These are phyloP conservation scores for Pestalotiopsis sp. DNA, from an alignment of 2,329 filamentous ascomycete genomes.

Conservation along the genomic window DNA sequence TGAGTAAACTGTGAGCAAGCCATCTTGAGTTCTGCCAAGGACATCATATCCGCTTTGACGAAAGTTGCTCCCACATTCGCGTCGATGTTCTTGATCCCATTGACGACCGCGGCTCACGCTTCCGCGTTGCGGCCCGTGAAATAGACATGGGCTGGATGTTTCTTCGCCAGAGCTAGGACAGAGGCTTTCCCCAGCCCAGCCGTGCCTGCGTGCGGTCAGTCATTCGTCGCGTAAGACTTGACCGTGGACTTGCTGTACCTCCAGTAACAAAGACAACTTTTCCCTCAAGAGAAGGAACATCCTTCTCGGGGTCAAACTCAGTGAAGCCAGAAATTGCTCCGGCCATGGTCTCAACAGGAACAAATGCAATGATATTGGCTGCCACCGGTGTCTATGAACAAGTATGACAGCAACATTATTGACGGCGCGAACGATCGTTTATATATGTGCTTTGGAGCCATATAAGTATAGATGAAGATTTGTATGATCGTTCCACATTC, in stretches of 20 bases:
- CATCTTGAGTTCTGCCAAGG: conserved; percentile 36
- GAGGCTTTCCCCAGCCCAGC: conserved; percentile 42
- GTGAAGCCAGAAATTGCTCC: conserved; percentile 11
- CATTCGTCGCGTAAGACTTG: neutral
- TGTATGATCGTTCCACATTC: no score
- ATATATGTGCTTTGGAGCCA: no score
- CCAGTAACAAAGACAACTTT: conserved; percentile 44
- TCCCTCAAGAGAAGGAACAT: conserved; percentile 36
- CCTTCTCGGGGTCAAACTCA: conserved; percentile 30
- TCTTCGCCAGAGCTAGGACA: conserved; percentile 39
- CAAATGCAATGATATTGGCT: neutral
- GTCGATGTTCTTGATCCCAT: conserved; percentile 29
- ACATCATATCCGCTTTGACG: conserved; percentile 41
- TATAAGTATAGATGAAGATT: no score
- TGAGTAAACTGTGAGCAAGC: conserved; percentile 32
- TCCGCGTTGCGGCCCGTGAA: conserved; percentile 49
- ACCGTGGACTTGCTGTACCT: conserved; percentile 23
- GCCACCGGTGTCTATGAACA: neutral
- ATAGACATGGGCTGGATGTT: conserved; percentile 51
- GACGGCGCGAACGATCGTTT: no score
- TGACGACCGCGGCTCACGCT: conserved; percentile 40
- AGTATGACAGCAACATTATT: no score
- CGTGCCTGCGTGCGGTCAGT: conserved; percentile 25
- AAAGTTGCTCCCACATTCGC: conserved; percentile 26
- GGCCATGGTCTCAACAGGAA: neutral